Base-by-base conservation (phyloP, 306 rosid species). In the Dalbergia cultrata region DNA sequence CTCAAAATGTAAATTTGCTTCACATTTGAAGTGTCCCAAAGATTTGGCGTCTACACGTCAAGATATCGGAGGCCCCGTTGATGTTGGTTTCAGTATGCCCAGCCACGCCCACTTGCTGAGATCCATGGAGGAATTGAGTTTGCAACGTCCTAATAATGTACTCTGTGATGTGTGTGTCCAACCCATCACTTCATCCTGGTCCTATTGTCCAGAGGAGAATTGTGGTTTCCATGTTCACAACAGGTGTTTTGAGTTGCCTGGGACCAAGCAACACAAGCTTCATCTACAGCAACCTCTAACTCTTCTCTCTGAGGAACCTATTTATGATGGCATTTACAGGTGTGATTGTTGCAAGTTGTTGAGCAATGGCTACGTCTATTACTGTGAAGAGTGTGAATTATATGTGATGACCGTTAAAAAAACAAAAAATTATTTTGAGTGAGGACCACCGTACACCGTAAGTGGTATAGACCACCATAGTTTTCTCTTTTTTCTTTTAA, bases 291-390 rank as follows among this genome's bases (percentile, higher is more conserved):
- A 71, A 34, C 64, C 22, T 12, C 6, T 71, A 3, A 49, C 63
- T 5, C 76, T 71, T 50, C 9, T 8, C 19, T 6, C 47, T 0
- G 53, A 71, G 76, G 76, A 33, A 7, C 64, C 75, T 49, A 31
- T 7, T 72, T 54, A 54, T 54, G 76, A 71, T 35, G 76, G 76
- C 34, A 71, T 71, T 17, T 72, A 54, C 12, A 72, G 37, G 53
- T 72, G 77, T 47, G 77, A 72, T 17, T 5, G 66, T 12, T 54
- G 66, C 44, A 54, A 56, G 18, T 72, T 3, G 1, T 10, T 34
- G 33, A 17, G 53, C 64, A 72, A 72, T 35, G 77, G 77, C 52
- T 72, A 56, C 10, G 66, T 72, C 8, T 72, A 72, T 72, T 52
- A 65, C 12, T 72, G 77, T 8, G 64, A 56, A 0, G 77, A 72